These are phyloP conservation scores for Psidium guajava DNA, from an alignment of 345 rosid genomes.

Conservation along the genomic window DNA sequence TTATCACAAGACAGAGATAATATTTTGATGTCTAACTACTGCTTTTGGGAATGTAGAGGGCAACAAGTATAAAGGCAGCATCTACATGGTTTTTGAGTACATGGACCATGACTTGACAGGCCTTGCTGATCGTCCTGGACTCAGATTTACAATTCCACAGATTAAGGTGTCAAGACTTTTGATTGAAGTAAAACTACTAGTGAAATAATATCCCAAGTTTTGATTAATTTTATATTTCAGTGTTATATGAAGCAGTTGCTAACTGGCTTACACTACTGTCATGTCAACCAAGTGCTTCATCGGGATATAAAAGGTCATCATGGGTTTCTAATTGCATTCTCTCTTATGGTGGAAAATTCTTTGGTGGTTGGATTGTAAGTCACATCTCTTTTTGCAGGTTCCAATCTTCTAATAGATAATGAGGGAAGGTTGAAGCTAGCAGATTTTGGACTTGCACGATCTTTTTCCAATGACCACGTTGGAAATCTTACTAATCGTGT, in stretches of 20 bases:
- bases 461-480: conserved; percentile 59
- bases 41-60: conserved; percentile 33
- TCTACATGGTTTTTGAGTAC: conserved; percentile 95
- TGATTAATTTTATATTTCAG: conserved; percentile 18
- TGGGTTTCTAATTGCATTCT: not conserved
- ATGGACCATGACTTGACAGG: conserved; percentile 99
- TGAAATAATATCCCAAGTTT: not conserved
- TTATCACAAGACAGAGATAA: not conserved
- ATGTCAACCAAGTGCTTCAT: conserved; percentile 92
- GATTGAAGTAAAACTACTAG: not conserved
- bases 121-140: conserved; percentile 90
- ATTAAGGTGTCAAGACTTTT: conserved; percentile 48
- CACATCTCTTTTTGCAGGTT: conserved; percentile 35
- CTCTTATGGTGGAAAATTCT: not conserved
- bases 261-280: conserved; percentile 95
- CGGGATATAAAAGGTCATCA: conserved; percentile 81
- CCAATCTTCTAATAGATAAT: conserved; percentile 90
- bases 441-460: conserved; percentile 92
- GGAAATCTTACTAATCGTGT: conserved; percentile 85
- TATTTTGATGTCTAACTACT: not conserved
- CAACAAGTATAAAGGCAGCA: conserved; percentile 88
- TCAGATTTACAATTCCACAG: conserved; percentile 86
- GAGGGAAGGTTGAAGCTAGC: conserved; percentile 91
- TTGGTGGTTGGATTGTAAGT: not conserved
- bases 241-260: conserved; percentile 96